Evolutionary conservation across 345 rosid species (phyloP).

Genomic region (Citrus maxima): DNA sequence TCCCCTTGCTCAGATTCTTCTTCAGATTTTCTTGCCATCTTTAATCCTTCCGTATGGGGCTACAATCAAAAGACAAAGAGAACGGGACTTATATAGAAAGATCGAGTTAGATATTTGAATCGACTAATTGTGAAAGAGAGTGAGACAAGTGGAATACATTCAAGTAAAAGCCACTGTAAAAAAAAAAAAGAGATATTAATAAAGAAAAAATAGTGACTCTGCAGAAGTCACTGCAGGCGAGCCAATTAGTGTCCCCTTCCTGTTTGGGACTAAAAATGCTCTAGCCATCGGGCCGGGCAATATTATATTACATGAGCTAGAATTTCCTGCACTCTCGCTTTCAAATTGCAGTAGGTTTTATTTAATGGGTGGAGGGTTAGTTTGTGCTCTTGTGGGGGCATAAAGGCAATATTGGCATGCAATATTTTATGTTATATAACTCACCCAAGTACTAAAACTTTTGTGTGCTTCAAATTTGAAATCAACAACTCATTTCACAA

Average conservation of each 20-base stretch:
- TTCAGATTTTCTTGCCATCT: conserved; percentile 6
- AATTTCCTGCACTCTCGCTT: conserved; percentile 11
- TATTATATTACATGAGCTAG: not conserved
- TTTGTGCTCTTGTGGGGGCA: conserved; percentile 41
- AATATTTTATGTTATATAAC: not conserved
- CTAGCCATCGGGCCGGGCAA: conserved; percentile 22
- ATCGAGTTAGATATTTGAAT: conserved; percentile 18
- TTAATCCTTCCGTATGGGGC: not conserved
- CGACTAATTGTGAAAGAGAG: not conserved
- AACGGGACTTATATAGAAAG: conserved; percentile 4
- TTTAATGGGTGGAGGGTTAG: conserved; percentile 2
- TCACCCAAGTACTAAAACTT: not conserved
- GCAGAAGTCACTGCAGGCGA: conserved; percentile 22
- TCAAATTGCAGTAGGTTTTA: not conserved
- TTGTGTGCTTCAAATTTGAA: conserved; percentile 2
- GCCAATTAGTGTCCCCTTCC: conserved; percentile 8
- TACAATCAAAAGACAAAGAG: conserved; percentile 5
- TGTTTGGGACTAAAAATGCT: conserved; percentile 1
- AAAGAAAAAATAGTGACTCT: conserved; percentile 12
- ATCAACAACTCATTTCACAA: not conserved
- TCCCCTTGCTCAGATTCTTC: conserved; percentile 4
- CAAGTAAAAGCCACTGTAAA: conserved; percentile 15
- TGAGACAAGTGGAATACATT: conserved; percentile 30
- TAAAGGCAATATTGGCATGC: conserved; percentile 24
- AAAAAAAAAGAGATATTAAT: not conserved